Evolutionary conservation across 2,329 filamentous ascomycete genomes (phyloP).

Genomic region (Aspergillus versicolor): DNA sequence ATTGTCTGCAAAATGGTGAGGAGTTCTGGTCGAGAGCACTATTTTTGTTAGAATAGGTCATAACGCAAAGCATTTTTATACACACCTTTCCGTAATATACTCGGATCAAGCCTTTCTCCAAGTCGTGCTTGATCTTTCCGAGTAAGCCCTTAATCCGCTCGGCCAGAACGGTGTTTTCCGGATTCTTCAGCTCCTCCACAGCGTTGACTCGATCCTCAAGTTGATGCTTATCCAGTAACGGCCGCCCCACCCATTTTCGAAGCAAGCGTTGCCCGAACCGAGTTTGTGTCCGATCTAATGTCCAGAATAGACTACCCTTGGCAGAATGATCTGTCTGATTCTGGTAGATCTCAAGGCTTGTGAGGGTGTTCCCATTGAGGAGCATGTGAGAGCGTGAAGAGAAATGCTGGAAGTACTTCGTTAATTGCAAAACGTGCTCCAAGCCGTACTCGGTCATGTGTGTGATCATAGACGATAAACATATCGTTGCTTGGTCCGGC

Average conservation of each 20-base stretch:
- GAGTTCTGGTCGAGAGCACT: slow-evolving; percentile 83
- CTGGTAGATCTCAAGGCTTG: slow-evolving; percentile 91
- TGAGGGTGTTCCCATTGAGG: slow-evolving; percentile 89
- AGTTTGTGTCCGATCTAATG: slow-evolving; percentile 86
- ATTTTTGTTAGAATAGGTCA: slow-evolving; percentile 18
- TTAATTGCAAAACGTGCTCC: slow-evolving; percentile 92
- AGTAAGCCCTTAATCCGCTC: slow-evolving; percentile 75
- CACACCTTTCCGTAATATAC: slow-evolving; percentile 88
- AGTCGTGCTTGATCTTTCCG: slow-evolving; percentile 69
- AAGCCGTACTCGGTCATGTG: slow-evolving; percentile 90
- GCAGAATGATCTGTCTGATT: slow-evolving; percentile 85
- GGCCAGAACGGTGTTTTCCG: slow-evolving; percentile 64
- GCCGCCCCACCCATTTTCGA: slow-evolving; percentile 91
- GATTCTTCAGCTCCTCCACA: slow-evolving; percentile 78
- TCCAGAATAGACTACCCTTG: slow-evolving; percentile 93
- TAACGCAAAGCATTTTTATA: not conserved
- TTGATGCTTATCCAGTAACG: slow-evolving; percentile 71
- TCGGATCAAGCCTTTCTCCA: slow-evolving; percentile 88
- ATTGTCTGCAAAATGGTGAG: slow-evolving; percentile 81
- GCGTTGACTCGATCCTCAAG: slow-evolving; percentile 79
- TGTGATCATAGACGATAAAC: slow-evolving; percentile 92
- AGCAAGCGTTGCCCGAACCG: slow-evolving; percentile 84
- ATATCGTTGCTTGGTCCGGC: slow-evolving; percentile 82
- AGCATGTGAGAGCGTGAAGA: slow-evolving; percentile 94
- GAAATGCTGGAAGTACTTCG: slow-evolving; percentile 96